Conservation (phyloP, 768 basidiomycete genomes). For the Multifurca ochricompacta region DNA sequence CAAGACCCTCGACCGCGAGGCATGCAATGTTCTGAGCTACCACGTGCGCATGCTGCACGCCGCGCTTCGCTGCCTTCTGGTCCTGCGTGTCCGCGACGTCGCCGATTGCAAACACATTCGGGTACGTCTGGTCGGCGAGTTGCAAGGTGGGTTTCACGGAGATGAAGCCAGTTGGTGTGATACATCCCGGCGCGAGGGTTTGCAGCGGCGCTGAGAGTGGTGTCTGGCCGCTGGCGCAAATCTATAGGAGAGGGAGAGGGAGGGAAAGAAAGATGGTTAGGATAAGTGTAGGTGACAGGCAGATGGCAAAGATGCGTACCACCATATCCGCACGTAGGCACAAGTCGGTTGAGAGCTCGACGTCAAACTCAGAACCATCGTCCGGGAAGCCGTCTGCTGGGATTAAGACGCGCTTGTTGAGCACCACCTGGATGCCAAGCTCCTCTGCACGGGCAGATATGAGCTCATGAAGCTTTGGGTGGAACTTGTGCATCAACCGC, state of each 20-base stretch:
- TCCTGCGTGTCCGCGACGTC: constrained; percentile 26
- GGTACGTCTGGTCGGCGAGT: constrained; percentile 17
- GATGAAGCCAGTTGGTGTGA: constrained; percentile 20
- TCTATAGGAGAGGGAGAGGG: constrained; percentile 22
- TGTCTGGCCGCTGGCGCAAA: constrained; percentile 28
- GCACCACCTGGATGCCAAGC: constrained; percentile 21
- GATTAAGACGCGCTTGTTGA: constrained; percentile 23
- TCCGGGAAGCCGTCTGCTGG: constrained; percentile 26
- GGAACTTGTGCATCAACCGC: constrained; percentile 25
- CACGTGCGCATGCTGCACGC: constrained; percentile 21
- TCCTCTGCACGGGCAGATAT: constrained; percentile 20
- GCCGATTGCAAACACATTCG: constrained; percentile 24
- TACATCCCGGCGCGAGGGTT: constrained; percentile 22
- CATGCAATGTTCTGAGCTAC: constrained; percentile 22
- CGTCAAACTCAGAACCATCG: constrained; percentile 17
- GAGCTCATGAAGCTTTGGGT: constrained; percentile 24
- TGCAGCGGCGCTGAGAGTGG: constrained; percentile 26
- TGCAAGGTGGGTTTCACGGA: constrained; percentile 26
- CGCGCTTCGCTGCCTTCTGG: constrained; percentile 24
- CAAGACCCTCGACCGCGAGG: constrained; percentile 7
- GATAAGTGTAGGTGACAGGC: neutral
- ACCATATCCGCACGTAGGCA: constrained; percentile 21
- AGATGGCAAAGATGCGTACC: constrained; percentile 2
- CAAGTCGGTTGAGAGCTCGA: constrained; percentile 20
- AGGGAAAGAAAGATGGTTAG: too few relatives aligned